Percentiles rank a stretch among this genome's conserved stretches.
phyloP scores from a whole-genome alignment of 2,329 filamentous ascomycete genomes.

The Claviceps sp. region DNA sequence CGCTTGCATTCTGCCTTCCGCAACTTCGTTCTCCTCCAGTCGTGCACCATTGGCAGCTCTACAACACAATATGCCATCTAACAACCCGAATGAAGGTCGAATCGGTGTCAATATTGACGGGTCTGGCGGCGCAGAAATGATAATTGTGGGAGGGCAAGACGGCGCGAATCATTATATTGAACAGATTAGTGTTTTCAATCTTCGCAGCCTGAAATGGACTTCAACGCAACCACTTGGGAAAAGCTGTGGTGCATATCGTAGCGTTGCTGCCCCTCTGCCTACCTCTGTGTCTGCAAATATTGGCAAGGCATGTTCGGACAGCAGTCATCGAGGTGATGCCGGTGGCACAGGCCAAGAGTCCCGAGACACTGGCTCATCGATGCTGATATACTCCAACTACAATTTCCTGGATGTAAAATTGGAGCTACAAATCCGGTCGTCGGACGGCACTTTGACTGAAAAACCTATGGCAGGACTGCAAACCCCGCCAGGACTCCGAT shows the following conservation, averaged over 20 bases:
- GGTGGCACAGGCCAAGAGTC: conserved; percentile 36
- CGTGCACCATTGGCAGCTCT: conserved; percentile 75
- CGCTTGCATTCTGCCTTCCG: conserved; percentile 80
- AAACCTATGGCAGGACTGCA: conserved; percentile 78
- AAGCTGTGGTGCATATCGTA: conserved; percentile 91
- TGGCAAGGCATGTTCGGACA: conserved; percentile 41
- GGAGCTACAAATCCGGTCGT: conserved; percentile 75
- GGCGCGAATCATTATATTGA: conserved; percentile 98
- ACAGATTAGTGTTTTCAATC: conserved; percentile 95
- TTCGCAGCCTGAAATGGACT: conserved; percentile 91
- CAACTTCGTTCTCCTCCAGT: conserved; percentile 73
- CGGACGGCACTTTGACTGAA: conserved; percentile 74
- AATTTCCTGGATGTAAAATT: conserved; percentile 97
- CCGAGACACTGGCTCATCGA: conserved; percentile 50
- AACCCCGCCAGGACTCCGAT: conserved; percentile 82
- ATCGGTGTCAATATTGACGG: conserved; percentile 86
- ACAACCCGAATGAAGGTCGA: conserved; percentile 75
- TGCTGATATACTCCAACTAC: conserved; percentile 98
- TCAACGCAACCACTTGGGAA: conserved; percentile 76
- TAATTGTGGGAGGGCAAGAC: conserved; percentile 92
- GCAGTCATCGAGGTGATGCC: conserved; percentile 27
- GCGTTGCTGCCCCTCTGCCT: conserved; percentile 76
- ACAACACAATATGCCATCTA: conserved; percentile 73
- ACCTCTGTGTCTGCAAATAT: conserved; percentile 52
- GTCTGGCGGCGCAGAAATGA: conserved; percentile 86